These are phyloP conservation scores for Mortierella sp. DNA, from an alignment of 371 early-diverging fungal genomes.

Conservation along the genomic window DNA sequence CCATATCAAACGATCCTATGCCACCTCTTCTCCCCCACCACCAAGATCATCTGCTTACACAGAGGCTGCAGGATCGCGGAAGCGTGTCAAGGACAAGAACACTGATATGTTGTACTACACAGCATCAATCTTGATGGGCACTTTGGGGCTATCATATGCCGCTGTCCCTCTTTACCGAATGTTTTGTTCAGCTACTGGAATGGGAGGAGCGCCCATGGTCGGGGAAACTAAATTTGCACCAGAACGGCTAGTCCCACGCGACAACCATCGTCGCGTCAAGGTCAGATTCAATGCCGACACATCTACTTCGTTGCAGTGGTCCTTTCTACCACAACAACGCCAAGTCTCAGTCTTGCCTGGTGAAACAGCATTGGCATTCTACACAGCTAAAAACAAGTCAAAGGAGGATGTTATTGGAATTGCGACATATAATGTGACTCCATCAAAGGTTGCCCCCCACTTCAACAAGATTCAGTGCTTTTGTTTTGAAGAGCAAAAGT, in stretches of 20 bases:
- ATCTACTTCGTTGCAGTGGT: slow-evolving; percentile 89
- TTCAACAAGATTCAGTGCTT: slow-evolving; percentile 99
- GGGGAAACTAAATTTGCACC: slow-evolving; percentile 72
- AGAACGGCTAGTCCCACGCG: slow-evolving; percentile 71
- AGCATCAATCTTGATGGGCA: slow-evolving; percentile 82
- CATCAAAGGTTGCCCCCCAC: slow-evolving; percentile 91
- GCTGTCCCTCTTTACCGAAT: slow-evolving; percentile 97
- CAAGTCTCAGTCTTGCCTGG: slow-evolving; percentile 93
- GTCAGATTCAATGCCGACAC: slow-evolving; percentile 90
- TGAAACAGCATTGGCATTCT: slow-evolving; percentile 97
- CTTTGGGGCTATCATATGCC: slow-evolving; percentile 93
- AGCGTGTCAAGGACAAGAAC: slow-evolving; percentile 40
- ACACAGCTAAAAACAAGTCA: slow-evolving; percentile 93
- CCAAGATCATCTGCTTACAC: slow-evolving; percentile 16
- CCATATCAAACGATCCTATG: slow-evolving; percentile 10
- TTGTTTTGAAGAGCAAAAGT: slow-evolving; percentile 98
- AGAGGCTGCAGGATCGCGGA: slow-evolving; percentile 39
- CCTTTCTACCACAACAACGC: slow-evolving; percentile 89
- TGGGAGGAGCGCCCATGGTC: slow-evolving; percentile 87
- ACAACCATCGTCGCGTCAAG: slow-evolving; percentile 75
- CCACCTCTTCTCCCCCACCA: slow-evolving; percentile 19
- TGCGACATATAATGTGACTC: slow-evolving; percentile 97
- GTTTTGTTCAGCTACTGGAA: slow-evolving; percentile 93
- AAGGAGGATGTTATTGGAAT: slow-evolving; percentile 95
- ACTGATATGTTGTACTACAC: slow-evolving; percentile 70